These are phyloP conservation scores for Erodium trifolium DNA, from an alignment of 441 rosid species.

Conservation along the genomic window DNA sequence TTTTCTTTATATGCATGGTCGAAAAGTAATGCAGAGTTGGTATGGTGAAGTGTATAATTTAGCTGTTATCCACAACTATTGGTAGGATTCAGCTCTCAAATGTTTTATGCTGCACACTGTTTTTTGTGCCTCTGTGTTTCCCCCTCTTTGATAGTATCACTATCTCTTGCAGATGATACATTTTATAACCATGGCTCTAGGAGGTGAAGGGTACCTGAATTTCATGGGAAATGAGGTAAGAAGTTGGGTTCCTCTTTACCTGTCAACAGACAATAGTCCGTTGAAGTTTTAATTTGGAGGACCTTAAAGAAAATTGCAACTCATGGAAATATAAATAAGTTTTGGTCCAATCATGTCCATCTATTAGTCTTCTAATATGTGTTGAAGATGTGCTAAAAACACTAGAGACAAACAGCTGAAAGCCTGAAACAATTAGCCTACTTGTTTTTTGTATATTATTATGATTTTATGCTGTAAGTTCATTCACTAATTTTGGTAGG, in stretches of 20 bases:
- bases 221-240: slow-evolving; percentile 85
- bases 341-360: slow-evolving; percentile 4
- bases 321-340: slow-evolving; percentile 9
- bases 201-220: slow-evolving; percentile 83
- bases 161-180: slow-evolving; percentile 60
- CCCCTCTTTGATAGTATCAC: slow-evolving; percentile 3
- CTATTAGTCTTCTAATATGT: slow-evolving; percentile 3
- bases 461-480: slow-evolving; percentile 4
- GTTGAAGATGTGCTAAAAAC: background rate
- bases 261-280: background rate
- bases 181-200: slow-evolving; percentile 70
- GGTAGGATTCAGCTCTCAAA: slow-evolving; percentile 1
- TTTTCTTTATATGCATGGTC: background rate
- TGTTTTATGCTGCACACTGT: slow-evolving; percentile 2
- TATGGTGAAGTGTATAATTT: slow-evolving; percentile 1
- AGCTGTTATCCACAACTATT: background rate
- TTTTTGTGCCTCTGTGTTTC: slow-evolving; percentile 6
- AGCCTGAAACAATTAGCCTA: slow-evolving; percentile 7
- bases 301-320: background rate
- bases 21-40: background rate
- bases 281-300: background rate
- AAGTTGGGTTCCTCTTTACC: slow-evolving; percentile 10
- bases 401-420: slow-evolving; percentile 1
- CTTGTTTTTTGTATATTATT: background rate
- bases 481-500: background rate